Evolutionary conservation across 371 early-diverging fungal genomes (phyloP), one percentile per base, ranked within the genome.

Genomic region (Nosema muscidifuracis): DNA sequence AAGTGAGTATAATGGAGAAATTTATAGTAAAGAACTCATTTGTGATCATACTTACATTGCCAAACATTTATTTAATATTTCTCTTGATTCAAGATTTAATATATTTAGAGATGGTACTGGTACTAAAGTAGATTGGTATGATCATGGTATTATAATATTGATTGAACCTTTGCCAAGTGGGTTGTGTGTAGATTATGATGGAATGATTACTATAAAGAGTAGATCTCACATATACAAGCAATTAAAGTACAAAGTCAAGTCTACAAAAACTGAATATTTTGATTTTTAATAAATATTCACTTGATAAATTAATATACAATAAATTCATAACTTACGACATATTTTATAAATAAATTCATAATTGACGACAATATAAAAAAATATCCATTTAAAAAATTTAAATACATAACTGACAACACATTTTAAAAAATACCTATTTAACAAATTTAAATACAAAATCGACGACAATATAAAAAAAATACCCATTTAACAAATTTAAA

Each of bases 151-250:
- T 24, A 28, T 78, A 34, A 50, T 78, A n/a, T 50, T 53, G 20
- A 61, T 78, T 28, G 33, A 61, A 28, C 60, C 61, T 16, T 31
- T 76, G 9, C 26, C 15, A 55, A 78, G 79, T 64, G 79, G 79
- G 0, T 13, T 62, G 31, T 67, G 67, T n/a, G 31, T 34, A 15
- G 43, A 65, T 20, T 30, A 67, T 44, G 79, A 78, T 70, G 79
- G 79, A 26, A 67, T 15, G 7, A 62, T 78, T 15, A 40, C 28
- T 13, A 42, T 78, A 20, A 55, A 67, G 26, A 51, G 18, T 20
- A 38, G 76, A 44, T 53, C 42, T 13, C 55, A 47, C 43, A 40
- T 55, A 20, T 73, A 58, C 43, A 12, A 15, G 4, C 40, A 66
- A 28, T 22, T 65, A 15, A 75, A 71, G 47, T 78, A 78, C 36